A percentile compares a stretch with the other conserved stretches of the same genome.
phyloP scores from a whole-genome alignment of 2,329 filamentous ascomycete species.

The Diaporthe sp. region DNA sequence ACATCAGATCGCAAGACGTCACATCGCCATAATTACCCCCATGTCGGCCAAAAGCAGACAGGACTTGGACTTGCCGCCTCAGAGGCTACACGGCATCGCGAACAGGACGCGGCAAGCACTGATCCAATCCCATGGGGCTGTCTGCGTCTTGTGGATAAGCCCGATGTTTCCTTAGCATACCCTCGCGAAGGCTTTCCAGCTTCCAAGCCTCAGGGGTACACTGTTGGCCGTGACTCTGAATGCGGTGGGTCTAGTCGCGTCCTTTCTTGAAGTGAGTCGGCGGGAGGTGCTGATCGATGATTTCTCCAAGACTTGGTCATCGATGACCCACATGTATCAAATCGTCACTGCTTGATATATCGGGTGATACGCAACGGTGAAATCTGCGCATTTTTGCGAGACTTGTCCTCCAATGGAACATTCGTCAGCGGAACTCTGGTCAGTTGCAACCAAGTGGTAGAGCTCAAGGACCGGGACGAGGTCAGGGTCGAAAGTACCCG shows the following conservation, averaged over 20 bases:
- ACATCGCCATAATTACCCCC: too few relatives aligned
- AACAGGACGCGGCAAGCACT: neutral
- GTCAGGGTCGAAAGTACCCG: constrained; percentile 74
- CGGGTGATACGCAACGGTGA: constrained; percentile 48
- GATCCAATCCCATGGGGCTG: neutral
- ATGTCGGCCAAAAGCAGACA: too few relatives aligned
- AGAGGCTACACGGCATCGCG: too few relatives aligned
- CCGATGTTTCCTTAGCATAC: neutral
- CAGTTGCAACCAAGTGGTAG: constrained; percentile 89
- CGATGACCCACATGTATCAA: constrained; percentile 84
- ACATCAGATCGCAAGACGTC: too few relatives aligned
- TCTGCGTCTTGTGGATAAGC: too few relatives aligned
- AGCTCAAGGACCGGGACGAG: constrained; percentile 89
- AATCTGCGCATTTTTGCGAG: constrained; percentile 81
- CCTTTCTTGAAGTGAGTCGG: too few relatives aligned
- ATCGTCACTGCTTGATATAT: constrained; percentile 73
- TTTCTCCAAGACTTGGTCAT: constrained; percentile 72
- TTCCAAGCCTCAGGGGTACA: neutral
- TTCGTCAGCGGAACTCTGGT: constrained; percentile 94
- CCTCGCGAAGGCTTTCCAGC: neutral
- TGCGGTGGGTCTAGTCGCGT: neutral
- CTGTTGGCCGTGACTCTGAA: neutral
- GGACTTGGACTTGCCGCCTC: too few relatives aligned
- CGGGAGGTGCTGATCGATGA: neutral
- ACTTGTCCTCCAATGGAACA: constrained; percentile 94